Conservation (phyloP, 805 yeast genomes). For the Spathaspora hagerdaliae region DNA sequence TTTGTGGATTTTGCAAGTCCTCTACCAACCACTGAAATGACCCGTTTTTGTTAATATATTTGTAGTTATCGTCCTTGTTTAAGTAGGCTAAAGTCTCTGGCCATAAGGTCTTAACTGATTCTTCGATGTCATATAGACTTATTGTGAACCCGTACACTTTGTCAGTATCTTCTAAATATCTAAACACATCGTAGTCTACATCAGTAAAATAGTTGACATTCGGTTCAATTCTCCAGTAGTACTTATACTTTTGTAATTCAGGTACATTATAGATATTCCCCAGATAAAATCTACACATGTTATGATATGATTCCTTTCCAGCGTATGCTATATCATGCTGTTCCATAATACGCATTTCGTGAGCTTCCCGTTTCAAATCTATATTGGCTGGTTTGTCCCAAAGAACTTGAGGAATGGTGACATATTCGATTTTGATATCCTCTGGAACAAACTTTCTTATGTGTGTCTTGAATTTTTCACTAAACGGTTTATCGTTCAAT, state of each 20-base stretch:
- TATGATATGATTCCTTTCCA: slow-evolving; percentile 59
- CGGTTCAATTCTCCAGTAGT: slow-evolving; percentile 84
- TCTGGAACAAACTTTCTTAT: slow-evolving; percentile 13
- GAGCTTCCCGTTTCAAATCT: slow-evolving; percentile 39
- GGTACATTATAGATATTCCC: slow-evolving; percentile 63
- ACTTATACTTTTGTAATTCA: slow-evolving; percentile 54
- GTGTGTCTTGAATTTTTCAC: slow-evolving; percentile 47
- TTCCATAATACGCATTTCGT: slow-evolving; percentile 37
- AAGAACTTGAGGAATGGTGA: slow-evolving; percentile 34
- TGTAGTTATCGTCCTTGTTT: slow-evolving; percentile 50
- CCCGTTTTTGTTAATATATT: slow-evolving; percentile 46
- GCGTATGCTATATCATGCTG: slow-evolving; percentile 58
- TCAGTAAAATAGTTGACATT: slow-evolving; percentile 62
- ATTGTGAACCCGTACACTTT: slow-evolving; percentile 75
- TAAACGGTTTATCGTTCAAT: slow-evolving; percentile 66
- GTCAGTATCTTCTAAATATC: slow-evolving; percentile 61
- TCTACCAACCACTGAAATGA: slow-evolving; percentile 53
- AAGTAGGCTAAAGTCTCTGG: slow-evolving; percentile 62
- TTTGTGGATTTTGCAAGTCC: slow-evolving; percentile 47
- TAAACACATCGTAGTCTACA: slow-evolving; percentile 73
- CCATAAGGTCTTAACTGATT: slow-evolving; percentile 63
- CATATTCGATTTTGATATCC: slow-evolving; percentile 31
- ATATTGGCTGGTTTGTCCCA: slow-evolving; percentile 64
- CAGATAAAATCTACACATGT: slow-evolving; percentile 81
- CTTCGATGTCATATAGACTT: slow-evolving; percentile 65